Evolutionary conservation across 208 protist species (phyloP), one percentile per base, ranked within the genome.

Genomic region (Crithidia bombi): DNA sequence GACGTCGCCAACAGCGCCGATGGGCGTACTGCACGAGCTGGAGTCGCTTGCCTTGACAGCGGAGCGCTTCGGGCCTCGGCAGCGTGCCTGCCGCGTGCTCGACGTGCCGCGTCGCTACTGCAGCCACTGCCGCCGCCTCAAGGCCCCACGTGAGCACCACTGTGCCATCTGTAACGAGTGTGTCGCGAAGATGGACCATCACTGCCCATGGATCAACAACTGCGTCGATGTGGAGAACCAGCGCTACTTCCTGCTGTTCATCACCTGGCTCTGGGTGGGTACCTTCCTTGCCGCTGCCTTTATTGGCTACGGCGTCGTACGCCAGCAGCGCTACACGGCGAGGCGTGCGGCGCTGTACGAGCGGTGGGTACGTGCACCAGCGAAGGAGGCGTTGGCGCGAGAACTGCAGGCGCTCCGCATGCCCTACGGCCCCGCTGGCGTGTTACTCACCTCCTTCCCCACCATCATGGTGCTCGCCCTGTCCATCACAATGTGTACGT

Each of bases 201-300:
- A 98, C 73, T 98, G 93, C 62, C 87, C 91, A 50, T 98, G 87
- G 83, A 90, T 95, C 55, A 92, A 94, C 69, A 96, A 87, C 66
- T 97, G 92, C 72, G 88, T 98, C 11, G 87, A 92, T 43, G 75
- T 71, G 14, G 81, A 87, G 52, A 98, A 96, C 67, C 69, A 95
- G 47, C 86, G 91, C 28, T 92, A 91, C 73, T 96, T 96, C 69
- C 39, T 86, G 19, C 64, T 90, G 0, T 85, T 96, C 54, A 10
- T 96, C 17, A 12, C 75, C 17, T 92, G 85, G 78, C 50, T 96
- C 5, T 71, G 78, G 36, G 5, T 88, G 0, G 80, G 81, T 17
- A 79, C 75, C 12, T 28, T 80, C 14, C 25, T 82, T 3, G 79
- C 63, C 32, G 26, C 61, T 11, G 15, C 25, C n/a, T 66, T 93